phyloP scores from a whole-genome alignment of 2,329 filamentous ascomycete species.

The Arthroderma sp. region DNA sequence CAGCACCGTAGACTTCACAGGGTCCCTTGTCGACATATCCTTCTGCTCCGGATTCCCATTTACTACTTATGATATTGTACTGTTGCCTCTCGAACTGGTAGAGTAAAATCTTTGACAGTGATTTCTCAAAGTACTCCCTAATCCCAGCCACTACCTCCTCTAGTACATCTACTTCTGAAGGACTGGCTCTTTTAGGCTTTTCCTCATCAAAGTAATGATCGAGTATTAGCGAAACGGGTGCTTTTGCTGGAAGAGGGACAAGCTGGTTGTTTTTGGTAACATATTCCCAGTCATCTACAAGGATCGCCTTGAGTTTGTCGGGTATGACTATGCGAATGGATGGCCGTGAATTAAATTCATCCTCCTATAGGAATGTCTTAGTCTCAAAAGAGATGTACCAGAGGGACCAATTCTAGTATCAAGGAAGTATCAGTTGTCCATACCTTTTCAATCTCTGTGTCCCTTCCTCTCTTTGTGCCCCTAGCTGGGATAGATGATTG shows the following conservation, averaged over 20 bases:
- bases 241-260: constrained; percentile 66
- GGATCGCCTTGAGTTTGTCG: constrained; percentile 76
- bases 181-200: constrained; percentile 44
- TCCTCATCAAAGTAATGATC: constrained; percentile 67
- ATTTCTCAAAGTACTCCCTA: constrained; percentile 88
- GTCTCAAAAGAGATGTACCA: background rate
- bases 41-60: constrained; percentile 51
- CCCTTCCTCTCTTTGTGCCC: constrained; percentile 34
- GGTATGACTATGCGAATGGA: constrained; percentile 78
- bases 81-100: constrained; percentile 92
- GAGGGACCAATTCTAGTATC: background rate
- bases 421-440: constrained; percentile 10
- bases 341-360: constrained; percentile 69
- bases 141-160: constrained; percentile 80
- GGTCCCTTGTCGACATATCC: constrained; percentile 58
- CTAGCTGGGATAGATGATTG: constrained; percentile 34
- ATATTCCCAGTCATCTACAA: constrained; percentile 98
- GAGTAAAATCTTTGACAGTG: constrained; percentile 73
- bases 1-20: constrained; percentile 78
- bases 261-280: constrained; percentile 90
- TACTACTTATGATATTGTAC: constrained; percentile 63
- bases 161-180: constrained; percentile 61
- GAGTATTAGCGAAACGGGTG: constrained; percentile 65
- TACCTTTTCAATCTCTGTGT: constrained; percentile 40
- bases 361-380: constrained; percentile 52